Evolutionary conservation across 2,329 filamentous ascomycete genomes (phyloP), one percentile per base, ranked within the genome.

Genomic region (Colletotrichum navitas): DNA sequence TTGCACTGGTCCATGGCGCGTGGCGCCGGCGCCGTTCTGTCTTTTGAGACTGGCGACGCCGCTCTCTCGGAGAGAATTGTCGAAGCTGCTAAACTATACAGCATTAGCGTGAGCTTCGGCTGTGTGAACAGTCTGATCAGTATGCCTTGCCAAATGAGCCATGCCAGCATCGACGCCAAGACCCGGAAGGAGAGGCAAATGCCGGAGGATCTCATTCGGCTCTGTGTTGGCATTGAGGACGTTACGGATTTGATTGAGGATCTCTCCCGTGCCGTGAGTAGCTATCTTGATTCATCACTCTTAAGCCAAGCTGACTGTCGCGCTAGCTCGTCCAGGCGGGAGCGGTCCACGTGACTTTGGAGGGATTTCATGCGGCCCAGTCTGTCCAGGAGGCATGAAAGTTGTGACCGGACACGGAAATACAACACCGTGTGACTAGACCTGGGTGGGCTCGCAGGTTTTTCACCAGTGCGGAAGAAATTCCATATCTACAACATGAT

Each of bases 111-210:
- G 71, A 97, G 94, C 79, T 99, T 99, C 80, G 96, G 96, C 59
- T 98, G 96, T 80, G 96, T 99, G 75, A 99, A 99, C 85, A 97
- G 94, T 80, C 85, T 99, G 81, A 99, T 99, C 82, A 98, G 95
- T 84, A 98, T 99, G 95, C 95, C 96, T 11, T 99, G 96, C 84
- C 94, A 95, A 78, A 99, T 99, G 97, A 98, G 95, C 83, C 96
- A 99, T 83, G 96, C 96, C 49, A 97, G 94, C 80, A 99, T 99
- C 78, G 96, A 98, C 79, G 93, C 94, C 71, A 97, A 97, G 85
- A 98, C 95, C 63, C 88, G 96, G 76, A 87, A 90, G 77, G 94
- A 97, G 83, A 89, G 95, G 74, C 92, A 95, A 75, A 93, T 99
- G 91, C 96, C 96, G 14, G 96, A 99, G 83, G 96, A 99, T 80